phyloP scores from a whole-genome alignment of 495 filamentous ascomycete genomes.

The Penicillium diatomitis region DNA sequence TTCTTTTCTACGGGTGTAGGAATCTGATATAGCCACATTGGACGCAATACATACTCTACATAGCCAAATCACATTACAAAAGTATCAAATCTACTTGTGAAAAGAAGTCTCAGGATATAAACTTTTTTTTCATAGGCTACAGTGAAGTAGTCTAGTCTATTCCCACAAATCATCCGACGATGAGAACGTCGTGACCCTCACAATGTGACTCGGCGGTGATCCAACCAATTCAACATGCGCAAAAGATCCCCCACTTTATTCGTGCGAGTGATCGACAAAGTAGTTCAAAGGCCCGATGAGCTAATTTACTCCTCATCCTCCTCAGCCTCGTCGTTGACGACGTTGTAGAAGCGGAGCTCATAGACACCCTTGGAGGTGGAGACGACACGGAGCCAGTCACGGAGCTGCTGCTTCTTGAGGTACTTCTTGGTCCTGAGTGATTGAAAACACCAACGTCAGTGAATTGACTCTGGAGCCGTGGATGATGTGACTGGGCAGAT shows the following conservation, averaged over 20 bases:
- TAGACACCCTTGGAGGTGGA: slow-evolving; percentile 94
- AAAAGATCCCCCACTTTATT: slow-evolving; percentile 5
- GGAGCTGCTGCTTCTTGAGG: slow-evolving; percentile 99
- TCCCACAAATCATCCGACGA: slow-evolving; percentile 12
- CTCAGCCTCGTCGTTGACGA: slow-evolving; percentile 92
- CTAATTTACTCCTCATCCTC: slow-evolving; percentile 89
- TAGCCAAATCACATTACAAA: too few relatives aligned
- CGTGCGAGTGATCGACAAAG: slow-evolving; percentile 5
- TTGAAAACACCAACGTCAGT: slow-evolving; percentile 6
- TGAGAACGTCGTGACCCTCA: slow-evolving; percentile 9
- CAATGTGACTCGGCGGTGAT: slow-evolving; percentile 2
- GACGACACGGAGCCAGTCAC: slow-evolving; percentile 99
- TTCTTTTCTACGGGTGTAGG: background rate
- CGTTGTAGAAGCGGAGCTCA: slow-evolving; percentile 99
- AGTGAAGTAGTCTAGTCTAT: slow-evolving; percentile 14
- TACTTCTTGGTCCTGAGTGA: slow-evolving; percentile 91
- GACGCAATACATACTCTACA: too few relatives aligned
- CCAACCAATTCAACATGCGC: slow-evolving; percentile 6
- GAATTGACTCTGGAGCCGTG: background rate
- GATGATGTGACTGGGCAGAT: background rate
- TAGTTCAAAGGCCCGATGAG: slow-evolving; percentile 4
- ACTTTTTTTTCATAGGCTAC: slow-evolving; percentile 23
- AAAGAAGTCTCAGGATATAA: slow-evolving; percentile 16
- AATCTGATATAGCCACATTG: background rate
- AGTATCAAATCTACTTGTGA: background rate